Base-by-base conservation (phyloP, 164 flowering plant species). In the Piper longum region DNA sequence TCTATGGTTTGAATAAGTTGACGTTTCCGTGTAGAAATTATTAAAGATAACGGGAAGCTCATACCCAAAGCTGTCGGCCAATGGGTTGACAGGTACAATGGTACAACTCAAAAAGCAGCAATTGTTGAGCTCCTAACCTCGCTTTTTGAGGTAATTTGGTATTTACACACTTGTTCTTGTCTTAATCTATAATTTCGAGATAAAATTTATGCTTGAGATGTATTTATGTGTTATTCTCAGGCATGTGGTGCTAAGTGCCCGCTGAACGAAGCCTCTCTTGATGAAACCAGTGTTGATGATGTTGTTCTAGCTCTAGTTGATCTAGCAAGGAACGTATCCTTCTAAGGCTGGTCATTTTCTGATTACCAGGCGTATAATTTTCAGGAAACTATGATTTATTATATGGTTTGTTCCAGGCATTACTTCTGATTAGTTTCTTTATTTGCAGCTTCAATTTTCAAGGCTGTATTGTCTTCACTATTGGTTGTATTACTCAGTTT, bases 281-380 rank as follows among this genome's bases (percentile, higher is more conserved):
- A 93, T 64, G 90, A 88, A 72, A 81, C 83, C 71, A 87, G 81
- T 79, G 96, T 90, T 69, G 99, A 93, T 73, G 92, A 85, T 73
- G 97, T 93, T 57, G 99, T 93, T 45, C 85, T 90, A 65, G 81
- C 84, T 68, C 82, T 93, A 72, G 99, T 90, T 67, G 81, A 77
- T 66, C 81, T 83, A 65, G 96, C 97, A 61, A 78, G 76, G 73
- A 75, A 65, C 41, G 99, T 93, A 88, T 83, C 71, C 78, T 80
- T 41, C 39, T 18, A 12, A 56, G 43, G 43, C 59, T 45, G 4
- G 44, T 57, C 44, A 16, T 45, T 36, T 26, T 7, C 39, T 36
- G 9, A 17, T 19, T 11, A 17, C 3, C 18, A 64, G 43, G 18
- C 45, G 26, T 7, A 43, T 57, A 18, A 9, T 43, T 26, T 41